These are phyloP conservation scores for Heliamphora pulchella DNA, from an alignment of 179 eudicot genomes.

Conservation along the genomic window DNA sequence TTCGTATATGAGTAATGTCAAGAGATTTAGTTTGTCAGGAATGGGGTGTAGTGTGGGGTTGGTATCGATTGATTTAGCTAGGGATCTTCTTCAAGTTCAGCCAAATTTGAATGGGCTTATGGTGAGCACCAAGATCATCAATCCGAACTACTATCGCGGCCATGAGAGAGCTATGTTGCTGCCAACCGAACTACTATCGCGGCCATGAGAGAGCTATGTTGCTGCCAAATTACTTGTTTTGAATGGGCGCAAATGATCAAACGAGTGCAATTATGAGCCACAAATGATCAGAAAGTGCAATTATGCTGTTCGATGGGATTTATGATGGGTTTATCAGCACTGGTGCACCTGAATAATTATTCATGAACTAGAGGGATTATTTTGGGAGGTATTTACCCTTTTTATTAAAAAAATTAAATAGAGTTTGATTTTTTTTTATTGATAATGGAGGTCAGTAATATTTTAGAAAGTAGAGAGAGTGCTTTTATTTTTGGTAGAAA, in stretches of 20 bases:
- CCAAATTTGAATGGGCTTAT: constrained; percentile 61
- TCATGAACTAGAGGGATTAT: too few species aligned
- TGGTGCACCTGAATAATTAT: too few species aligned
- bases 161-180: constrained; percentile 65
- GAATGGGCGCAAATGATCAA: constrained; percentile 40
- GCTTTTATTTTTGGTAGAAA: too few species aligned
- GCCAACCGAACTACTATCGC: constrained; percentile 57
- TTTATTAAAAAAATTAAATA: too few species aligned
- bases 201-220: constrained; percentile 72
- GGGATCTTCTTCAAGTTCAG: constrained; percentile 58
- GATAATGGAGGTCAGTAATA: too few species aligned
- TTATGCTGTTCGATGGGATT: too few species aligned
- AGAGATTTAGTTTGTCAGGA: constrained; percentile 57
- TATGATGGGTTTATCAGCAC: too few species aligned
- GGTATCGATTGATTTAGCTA: constrained; percentile 55
- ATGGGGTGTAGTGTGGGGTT: constrained; percentile 80
- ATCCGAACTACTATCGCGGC: constrained; percentile 69
- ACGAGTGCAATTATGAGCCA: too few species aligned
- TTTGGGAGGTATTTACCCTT: too few species aligned
- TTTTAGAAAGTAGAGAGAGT: too few species aligned
- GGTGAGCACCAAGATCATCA: constrained; percentile 68
- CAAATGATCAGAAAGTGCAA: too few species aligned
- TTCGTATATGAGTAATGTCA: constrained; percentile 29
- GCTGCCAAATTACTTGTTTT: constrained; percentile 63
- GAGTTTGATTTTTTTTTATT: too few species aligned